phyloP scores from a whole-genome alignment of 148 eudicot genomes.

The Fagopyrum tataricum region DNA sequence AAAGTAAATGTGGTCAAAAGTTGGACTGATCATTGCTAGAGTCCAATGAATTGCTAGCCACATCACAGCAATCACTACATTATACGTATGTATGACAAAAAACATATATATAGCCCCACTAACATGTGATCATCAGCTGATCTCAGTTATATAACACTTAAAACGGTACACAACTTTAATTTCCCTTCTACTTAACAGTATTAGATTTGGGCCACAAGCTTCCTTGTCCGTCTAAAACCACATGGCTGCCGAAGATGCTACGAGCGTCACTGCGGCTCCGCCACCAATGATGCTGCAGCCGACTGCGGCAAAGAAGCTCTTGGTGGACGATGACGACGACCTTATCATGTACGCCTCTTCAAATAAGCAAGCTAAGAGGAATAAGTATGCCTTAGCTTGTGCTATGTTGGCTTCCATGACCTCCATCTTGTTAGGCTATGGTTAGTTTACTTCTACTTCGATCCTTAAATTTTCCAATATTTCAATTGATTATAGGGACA shows the following conservation, averaged over 20 bases:
- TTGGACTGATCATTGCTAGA: not conserved
- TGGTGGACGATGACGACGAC: not conserved
- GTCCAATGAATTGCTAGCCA: constrained; percentile 1
- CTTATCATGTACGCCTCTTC: not conserved
- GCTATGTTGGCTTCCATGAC: constrained; percentile 45
- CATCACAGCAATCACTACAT: not conserved
- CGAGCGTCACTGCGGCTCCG: too few species aligned
- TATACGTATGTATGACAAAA: not conserved
- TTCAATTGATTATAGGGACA: too few species aligned
- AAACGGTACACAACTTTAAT: not conserved
- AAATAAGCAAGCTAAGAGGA: constrained; percentile 26
- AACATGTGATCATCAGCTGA: not conserved
- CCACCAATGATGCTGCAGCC: not conserved
- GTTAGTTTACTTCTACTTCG: constrained; percentile 21
- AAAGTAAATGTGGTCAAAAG: too few species aligned
- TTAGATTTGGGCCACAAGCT: not conserved
- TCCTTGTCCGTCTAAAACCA: not conserved
- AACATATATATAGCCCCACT: not conserved
- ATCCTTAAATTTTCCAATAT: not conserved
- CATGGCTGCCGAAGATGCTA: too few species aligned
- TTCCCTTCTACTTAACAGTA: not conserved
- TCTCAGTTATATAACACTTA: not conserved
- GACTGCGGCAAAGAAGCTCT: not conserved
- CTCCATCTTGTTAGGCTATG: constrained; percentile 47
- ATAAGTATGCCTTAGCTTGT: constrained; percentile 43